Evolutionary conservation across 208 protist genomes (phyloP).

Genomic region (Acanthamoeba sp.): DNA sequence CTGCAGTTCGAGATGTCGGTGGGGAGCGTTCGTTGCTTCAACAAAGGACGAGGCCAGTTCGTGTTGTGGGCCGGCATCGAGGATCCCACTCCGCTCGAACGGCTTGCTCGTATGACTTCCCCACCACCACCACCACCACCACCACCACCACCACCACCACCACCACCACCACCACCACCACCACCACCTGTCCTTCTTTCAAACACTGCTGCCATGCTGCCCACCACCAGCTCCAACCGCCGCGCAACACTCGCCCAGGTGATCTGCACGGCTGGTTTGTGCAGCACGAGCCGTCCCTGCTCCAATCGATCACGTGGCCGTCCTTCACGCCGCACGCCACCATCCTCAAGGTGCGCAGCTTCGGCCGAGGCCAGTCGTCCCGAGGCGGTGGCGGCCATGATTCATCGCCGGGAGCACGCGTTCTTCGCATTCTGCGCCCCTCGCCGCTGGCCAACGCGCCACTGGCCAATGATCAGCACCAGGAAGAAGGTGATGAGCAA

Average conservation of each 20-base stretch:
- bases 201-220: too few relatives aligned
- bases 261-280: slow-evolving; percentile 1
- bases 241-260: too few relatives aligned
- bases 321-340: slow-evolving; percentile 29
- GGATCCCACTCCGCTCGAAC: neutral
- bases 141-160: too few relatives aligned
- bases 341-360: slow-evolving; percentile 20
- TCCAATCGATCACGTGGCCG: slow-evolving; percentile 8
- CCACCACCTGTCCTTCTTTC: neutral
- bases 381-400: neutral
- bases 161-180: too few relatives aligned
- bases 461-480: neutral
- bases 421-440: neutral
- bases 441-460: neutral
- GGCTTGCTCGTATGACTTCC: neutral
- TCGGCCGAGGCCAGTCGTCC: neutral
- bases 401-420: neutral
- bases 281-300: slow-evolving; percentile 31
- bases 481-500: neutral
- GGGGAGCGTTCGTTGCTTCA: neutral
- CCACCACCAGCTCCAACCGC: neutral
- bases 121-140: too few relatives aligned
- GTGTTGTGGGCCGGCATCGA: slow-evolving; percentile 42
- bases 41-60: slow-evolving; percentile 28
- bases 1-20: neutral